Evolutionary conservation across 805 yeast species (phyloP).

Genomic region (Cyberlindnera bimundalis): DNA sequence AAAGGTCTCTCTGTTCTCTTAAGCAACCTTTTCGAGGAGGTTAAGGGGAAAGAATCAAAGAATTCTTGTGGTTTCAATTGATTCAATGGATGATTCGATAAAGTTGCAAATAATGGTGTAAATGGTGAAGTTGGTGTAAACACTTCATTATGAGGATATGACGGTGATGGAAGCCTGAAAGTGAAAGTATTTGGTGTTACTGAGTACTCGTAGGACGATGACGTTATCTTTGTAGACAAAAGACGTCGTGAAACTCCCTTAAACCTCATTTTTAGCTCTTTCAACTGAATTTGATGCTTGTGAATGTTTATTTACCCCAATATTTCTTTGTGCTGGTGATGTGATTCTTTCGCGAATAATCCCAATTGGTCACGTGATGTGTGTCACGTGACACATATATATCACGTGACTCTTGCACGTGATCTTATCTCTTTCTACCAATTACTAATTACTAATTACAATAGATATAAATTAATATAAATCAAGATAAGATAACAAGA

Average conservation of each 20-base stretch:
- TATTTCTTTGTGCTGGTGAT: no score
- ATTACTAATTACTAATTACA: no score
- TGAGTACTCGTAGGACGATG: constrained; percentile 21
- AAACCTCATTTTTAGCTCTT: no score
- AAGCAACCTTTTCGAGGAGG: constrained; percentile 23
- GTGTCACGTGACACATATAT: no score
- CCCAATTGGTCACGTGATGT: no score
- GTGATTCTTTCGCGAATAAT: no score
- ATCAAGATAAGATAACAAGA: no score
- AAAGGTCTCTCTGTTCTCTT: constrained; percentile 45
- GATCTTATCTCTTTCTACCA: no score
- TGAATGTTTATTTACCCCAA: no score
- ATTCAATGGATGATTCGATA: constrained; percentile 19
- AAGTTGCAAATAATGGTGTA: constrained; percentile 12
- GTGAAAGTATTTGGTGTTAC: constrained; percentile 21
- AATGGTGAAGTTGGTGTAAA: constrained; percentile 15
- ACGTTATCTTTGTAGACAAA: background rate
- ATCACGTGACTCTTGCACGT: no score
- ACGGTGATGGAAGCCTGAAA: constrained; percentile 20
- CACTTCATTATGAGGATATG: constrained; percentile 16
- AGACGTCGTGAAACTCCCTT: constrained; percentile 3
- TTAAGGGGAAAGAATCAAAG: constrained; percentile 23
- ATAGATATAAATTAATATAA: no score
- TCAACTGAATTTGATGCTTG: no score
- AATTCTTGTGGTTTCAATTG: constrained; percentile 17